A percentile compares a stretch with the other conserved stretches of the same genome.
These are phyloP conservation scores for Leishmania tropica DNA, from an alignment of 208 protist species.

Conservation along the genomic window DNA sequence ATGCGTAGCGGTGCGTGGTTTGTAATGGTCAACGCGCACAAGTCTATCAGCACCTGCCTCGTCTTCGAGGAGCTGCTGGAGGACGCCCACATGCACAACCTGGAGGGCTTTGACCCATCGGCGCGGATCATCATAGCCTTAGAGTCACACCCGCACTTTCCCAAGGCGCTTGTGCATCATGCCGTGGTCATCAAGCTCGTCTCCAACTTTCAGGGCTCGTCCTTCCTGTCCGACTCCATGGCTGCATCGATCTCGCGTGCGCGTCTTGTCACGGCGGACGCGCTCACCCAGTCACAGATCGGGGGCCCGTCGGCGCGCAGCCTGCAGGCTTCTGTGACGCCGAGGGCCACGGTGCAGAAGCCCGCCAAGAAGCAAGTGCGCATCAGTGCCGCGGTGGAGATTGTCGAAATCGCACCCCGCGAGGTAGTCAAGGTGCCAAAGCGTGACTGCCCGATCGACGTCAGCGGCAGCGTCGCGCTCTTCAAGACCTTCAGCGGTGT, in stretches of 20 bases:
- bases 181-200: conserved; percentile 62
- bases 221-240: conserved; percentile 60
- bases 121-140: conserved; percentile 69
- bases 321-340: conserved; percentile 2
- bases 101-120: conserved; percentile 59
- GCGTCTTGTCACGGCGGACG: conserved; percentile 65
- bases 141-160: conserved; percentile 85
- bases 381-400: conserved; percentile 79
- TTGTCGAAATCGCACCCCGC: conserved; percentile 79
- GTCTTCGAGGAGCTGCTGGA: conserved; percentile 66
- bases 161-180: conserved; percentile 51
- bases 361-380: conserved; percentile 62
- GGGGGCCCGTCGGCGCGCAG: conserved; percentile 11
- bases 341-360: conserved; percentile 23
- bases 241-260: conserved; percentile 50
- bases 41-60: conserved; percentile 76
- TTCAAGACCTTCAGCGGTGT: conserved; percentile 67
- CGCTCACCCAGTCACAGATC: conserved; percentile 45
- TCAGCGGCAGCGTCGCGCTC: conserved; percentile 69
- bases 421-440: conserved; percentile 50
- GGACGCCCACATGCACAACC: conserved; percentile 57
- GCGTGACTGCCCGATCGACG: conserved; percentile 46
- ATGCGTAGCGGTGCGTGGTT: conserved; percentile 78
- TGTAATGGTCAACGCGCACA: conserved; percentile 79
- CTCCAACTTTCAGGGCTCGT: conserved; percentile 56